Base-by-base conservation (phyloP, 164 flowering plant genomes). In the Dillenia suffruticosa region DNA sequence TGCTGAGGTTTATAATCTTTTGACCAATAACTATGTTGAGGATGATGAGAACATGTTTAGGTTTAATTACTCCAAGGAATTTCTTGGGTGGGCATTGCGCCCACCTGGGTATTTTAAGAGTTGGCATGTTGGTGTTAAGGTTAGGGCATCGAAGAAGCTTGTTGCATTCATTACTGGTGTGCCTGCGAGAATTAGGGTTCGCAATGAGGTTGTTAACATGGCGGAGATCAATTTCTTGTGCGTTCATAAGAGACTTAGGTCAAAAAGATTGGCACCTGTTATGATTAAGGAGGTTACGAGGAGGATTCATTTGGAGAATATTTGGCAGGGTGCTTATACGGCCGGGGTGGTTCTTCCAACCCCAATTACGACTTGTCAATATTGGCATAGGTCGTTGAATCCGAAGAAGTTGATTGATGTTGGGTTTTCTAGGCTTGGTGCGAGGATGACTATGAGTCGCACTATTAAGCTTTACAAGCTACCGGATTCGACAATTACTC, bases 1-100 rank as follows among this genome's bases (percentile, higher is more conserved):
- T 62, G 56, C 26, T 32, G 75, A 71, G 57, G 75, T 71, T 67
- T 71, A 71, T 46, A 71, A 63, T 56, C 71, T 71, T 10, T 46
- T 71, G 15, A 66, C 51, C 5, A 58, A 58, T 51, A 71, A 71
- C 14, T 71, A 71, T 63, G 75, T 71, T 9, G 74, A 71, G 63
- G 70, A 71, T 70, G 74, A 70, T 44, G 74, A 70, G 74, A 70
- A 70, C 46, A 71, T 71, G 74, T 71, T 71, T 47, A 51, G 74
- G 56, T 71, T 71, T 15, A 66, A 71, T 43, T 71, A 71, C 43
- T 71, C 74, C 10, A 71, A 67, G 63, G 70, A 62, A 45, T 71
- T 71, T 45, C 59, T 71, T 17, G 49, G 46, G 44, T 70, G 74
- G 74, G 74, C 74, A 12, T 56, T 70, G 32, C 61, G 70, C 24